A percentile compares a stretch with the other conserved stretches of the same genome.
These are phyloP conservation scores for Tetracladium maxilliforme DNA, from an alignment of 2,329 filamentous ascomycete genomes.

Conservation along the genomic window DNA sequence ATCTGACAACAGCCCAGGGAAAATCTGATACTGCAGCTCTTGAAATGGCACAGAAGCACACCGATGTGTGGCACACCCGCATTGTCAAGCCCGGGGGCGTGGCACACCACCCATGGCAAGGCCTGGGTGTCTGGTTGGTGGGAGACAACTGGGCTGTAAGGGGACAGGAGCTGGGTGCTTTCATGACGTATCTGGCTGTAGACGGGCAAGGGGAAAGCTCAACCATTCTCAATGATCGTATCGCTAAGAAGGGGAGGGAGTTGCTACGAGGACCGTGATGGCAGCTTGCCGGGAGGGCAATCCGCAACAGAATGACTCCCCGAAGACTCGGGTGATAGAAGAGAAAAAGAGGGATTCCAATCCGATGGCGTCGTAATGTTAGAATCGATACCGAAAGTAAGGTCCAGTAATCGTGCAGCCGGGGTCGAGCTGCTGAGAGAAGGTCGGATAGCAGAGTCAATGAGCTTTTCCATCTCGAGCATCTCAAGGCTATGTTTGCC, in stretches of 20 bases:
- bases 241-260: conserved; percentile 10
- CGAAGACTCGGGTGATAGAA: too few species aligned
- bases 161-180: conserved; percentile 10
- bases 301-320: too few species aligned
- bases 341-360: too few species aligned
- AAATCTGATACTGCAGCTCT: conserved; percentile 8
- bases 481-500: too few species aligned
- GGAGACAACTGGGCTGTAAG: conserved; percentile 9
- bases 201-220: conserved; percentile 8
- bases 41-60: conserved; percentile 8
- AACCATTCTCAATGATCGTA: conserved; percentile 8
- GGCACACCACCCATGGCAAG: conserved; percentile 2
- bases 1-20: too few species aligned
- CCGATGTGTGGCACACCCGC: conserved; percentile 6
- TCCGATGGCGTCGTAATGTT: too few species aligned
- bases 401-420: too few species aligned
- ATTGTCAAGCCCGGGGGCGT: conserved; percentile 10
- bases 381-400: too few species aligned
- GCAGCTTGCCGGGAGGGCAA: not conserved
- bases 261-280: conserved; percentile 4
- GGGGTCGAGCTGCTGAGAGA: too few species aligned
- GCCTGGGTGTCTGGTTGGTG: conserved; percentile 5
- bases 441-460: too few species aligned
- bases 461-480: too few species aligned
- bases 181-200: conserved; percentile 9